Evolutionary conservation across 2,329 filamentous ascomycete species (phyloP).

Genomic region (Epichloe glyceriae): DNA sequence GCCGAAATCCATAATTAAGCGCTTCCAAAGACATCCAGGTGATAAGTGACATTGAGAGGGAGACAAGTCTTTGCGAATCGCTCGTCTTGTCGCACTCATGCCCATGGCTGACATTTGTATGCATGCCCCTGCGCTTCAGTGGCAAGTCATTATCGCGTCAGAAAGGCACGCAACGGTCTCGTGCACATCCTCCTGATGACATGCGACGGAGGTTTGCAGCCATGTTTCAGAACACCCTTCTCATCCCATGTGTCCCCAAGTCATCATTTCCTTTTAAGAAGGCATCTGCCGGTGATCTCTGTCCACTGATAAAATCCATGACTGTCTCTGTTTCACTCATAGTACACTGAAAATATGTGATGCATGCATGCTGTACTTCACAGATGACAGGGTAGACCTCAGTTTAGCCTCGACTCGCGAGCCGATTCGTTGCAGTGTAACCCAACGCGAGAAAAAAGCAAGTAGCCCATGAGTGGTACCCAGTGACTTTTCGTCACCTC

Average conservation of each 20-base stretch:
- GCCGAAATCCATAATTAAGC: background rate
- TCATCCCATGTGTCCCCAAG: background rate
- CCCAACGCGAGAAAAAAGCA: too few relatives aligned
- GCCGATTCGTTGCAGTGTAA: too few relatives aligned
- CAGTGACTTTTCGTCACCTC: too few relatives aligned
- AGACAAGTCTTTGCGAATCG: too few relatives aligned
- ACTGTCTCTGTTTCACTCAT: background rate
- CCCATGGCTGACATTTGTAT: background rate
- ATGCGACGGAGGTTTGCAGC: background rate
- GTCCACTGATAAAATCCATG: background rate
- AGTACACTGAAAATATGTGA: background rate
- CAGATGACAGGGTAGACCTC: background rate
- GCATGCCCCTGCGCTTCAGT: background rate
- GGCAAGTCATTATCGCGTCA: background rate
- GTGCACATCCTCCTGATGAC: background rate
- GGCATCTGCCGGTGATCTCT: background rate
- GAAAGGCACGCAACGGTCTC: background rate
- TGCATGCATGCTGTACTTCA: background rate
- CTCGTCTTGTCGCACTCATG: too few relatives aligned
- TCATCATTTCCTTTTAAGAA: background rate
- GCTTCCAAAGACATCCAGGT: constrained; percentile 6
- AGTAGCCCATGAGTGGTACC: too few relatives aligned
- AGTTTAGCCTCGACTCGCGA: background rate
- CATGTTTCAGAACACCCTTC: background rate
- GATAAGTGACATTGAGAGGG: too few relatives aligned